Evolutionary conservation across 805 yeast genomes (phyloP).

Genomic region (Cyberlindnera petersonii): DNA sequence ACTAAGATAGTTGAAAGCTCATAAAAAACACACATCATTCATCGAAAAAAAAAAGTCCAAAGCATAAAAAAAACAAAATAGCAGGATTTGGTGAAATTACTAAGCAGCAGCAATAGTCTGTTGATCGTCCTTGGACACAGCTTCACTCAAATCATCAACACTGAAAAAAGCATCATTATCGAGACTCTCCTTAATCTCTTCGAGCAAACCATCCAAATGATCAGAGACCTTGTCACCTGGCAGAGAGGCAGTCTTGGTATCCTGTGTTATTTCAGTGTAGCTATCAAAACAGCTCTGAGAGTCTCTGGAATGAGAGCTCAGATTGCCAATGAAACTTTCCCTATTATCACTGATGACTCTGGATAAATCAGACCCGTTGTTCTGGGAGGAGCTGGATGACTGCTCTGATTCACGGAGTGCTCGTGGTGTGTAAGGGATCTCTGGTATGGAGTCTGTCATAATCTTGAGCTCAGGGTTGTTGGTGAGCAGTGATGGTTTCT

Average conservation of each 20-base stretch:
- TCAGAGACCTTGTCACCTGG: slow-evolving; percentile 5
- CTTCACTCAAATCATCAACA: not conserved
- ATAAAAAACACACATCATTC: no score
- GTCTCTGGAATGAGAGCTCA: slow-evolving; percentile 8
- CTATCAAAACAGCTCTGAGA: slow-evolving; percentile 14
- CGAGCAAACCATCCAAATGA: slow-evolving; percentile 21
- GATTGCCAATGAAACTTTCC: slow-evolving; percentile 19
- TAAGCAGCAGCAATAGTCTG: not conserved
- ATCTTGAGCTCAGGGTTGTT: slow-evolving; percentile 16
- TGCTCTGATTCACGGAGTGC: slow-evolving; percentile 12
- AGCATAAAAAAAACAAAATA: not conserved
- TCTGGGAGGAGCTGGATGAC: slow-evolving; percentile 4
- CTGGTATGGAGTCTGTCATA: slow-evolving; percentile 18
- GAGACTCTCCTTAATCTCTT: slow-evolving; percentile 25
- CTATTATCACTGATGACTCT: slow-evolving; percentile 20
- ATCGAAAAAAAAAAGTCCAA: not conserved
- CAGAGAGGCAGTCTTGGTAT: slow-evolving; percentile 10
- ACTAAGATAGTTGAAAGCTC: no score
- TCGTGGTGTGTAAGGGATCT: slow-evolving; percentile 24
- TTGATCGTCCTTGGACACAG: not conserved
- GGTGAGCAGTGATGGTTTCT: slow-evolving; percentile 1
- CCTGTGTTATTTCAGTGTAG: slow-evolving; percentile 16
- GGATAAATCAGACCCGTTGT: slow-evolving; percentile 5
- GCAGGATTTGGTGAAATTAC: not conserved
- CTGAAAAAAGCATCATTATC: slow-evolving; percentile 9